Evolutionary conservation across 1,284 basidiomycete species (phyloP).

Genomic region (Puccinia hordei): DNA sequence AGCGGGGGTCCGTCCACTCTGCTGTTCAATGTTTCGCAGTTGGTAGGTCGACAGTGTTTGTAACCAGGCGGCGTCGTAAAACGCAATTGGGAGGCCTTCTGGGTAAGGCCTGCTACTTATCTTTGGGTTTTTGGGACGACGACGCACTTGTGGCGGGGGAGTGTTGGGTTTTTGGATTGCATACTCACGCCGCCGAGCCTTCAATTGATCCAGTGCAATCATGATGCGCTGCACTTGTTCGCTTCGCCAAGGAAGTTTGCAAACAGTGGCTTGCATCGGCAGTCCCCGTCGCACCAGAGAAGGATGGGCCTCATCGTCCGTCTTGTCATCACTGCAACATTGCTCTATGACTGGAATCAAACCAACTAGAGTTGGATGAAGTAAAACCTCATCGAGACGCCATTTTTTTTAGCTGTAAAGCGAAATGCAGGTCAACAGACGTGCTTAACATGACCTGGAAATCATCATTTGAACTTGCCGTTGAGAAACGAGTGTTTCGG

Average conservation of each 20-base stretch:
- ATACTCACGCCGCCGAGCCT: neutral
- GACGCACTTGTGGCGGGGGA: neutral
- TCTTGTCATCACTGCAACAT: conserved; percentile 9
- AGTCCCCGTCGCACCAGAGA: neutral
- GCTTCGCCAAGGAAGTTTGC: neutral
- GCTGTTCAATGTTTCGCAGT: neutral
- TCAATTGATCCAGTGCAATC: neutral
- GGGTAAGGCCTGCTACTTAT: neutral
- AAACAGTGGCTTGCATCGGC: neutral
- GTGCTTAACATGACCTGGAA: neutral
- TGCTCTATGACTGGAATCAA: neutral
- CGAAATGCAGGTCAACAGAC: neutral
- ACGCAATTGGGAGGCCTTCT: neutral
- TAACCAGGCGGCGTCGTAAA: conserved; percentile 1
- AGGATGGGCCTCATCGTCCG: conserved; percentile 7
- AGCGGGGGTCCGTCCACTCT: neutral
- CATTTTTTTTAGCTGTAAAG: neutral
- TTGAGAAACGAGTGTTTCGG: neutral
- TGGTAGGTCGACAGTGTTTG: neutral
- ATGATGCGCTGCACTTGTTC: neutral
- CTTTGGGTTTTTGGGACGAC: neutral
- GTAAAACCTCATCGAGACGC: neutral
- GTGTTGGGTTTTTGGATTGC: neutral
- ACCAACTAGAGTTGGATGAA: neutral
- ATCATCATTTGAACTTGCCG: neutral